Base-by-base conservation (phyloP, 2,329 filamentous ascomycete genomes). In the Samsoniella hepiali region DNA sequence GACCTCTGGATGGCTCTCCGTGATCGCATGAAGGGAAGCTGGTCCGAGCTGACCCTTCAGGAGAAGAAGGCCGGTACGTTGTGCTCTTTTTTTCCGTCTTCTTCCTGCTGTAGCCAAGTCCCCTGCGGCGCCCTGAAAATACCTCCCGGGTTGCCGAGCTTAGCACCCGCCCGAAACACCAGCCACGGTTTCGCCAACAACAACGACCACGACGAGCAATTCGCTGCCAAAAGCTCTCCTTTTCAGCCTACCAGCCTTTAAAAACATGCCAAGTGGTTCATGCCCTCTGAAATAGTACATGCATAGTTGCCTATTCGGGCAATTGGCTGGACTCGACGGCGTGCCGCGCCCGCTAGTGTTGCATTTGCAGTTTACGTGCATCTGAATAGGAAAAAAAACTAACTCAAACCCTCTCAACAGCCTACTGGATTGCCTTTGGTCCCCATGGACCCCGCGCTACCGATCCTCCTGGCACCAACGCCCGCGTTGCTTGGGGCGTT, bases 351-450 rank as follows among this genome's bases (percentile, higher is more conserved):
- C 55, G 40, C 51, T 60, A 56, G 56, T 42, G 55, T 63, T 61
- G 50, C 59, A 58, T 62, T 13, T 5, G 13, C 31, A 42, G 15
- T 60, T 64, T 63, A 66, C 50, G 1, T 58, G 55, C 62, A 42
- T 51, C 44, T 31, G 34, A 62, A 69, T 65, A 59, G 40, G 31
- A 49, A 32, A 45, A 58, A 69, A 72, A 71, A 73, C 76, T 77
- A 73, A 79, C 72, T 73, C 68, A 74, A 74, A 71, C 67, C 72
- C 70, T 73, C 71, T 75, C 69, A 73, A 78, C 77, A 99, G 95
- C 95, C 69, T 99, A 98, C 88, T 99, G 91, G 89, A 97, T 99
- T 75, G 93, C 95, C 69, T 99, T 99, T 76, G 95, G 95, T 69
- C 89, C 93, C 74, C 95, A 99, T 80, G 95, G 95, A 64, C 95